Evolutionary conservation across 192 early-diverging fungal genomes (phyloP), one percentile per base, ranked within the genome.

Genomic region (Fimicolochytrium jonesii): DNA sequence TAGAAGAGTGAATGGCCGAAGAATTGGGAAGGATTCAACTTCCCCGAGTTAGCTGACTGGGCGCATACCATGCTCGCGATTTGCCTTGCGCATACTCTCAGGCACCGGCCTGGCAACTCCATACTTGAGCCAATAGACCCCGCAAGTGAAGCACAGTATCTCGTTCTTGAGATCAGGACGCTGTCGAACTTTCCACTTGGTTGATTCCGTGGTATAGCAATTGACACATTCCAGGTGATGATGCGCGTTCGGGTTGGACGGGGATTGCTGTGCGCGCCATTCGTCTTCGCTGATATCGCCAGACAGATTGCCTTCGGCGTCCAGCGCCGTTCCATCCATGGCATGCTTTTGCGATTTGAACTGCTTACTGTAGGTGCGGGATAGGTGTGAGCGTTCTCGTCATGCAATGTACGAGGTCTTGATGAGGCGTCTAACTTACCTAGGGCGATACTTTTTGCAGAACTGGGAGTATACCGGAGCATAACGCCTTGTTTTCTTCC

Each of bases 401-500:
- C n/a, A n/a, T n/a, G n/a, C n/a, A n/a, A n/a, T n/a, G n/a, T n/a
- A n/a, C n/a, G n/a, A n/a, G n/a, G n/a, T n/a, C n/a, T n/a, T n/a
- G n/a, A n/a, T n/a, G n/a, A n/a, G n/a, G n/a, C n/a, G 37, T 39
- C 37, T 23, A 17, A 56, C 43, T 1, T 59, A 70, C 69, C 64
- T 45, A 3, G 70, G 70, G 7, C 70, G 56, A 52, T 71, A 61
- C 33, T 73, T 73, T 34, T 60, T 65, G 49, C 71, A 69, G 32
- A 73, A 73, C 32, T 70, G 51, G 17, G 54, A 29, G 37, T 73
- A 73, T 17, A 57, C 66, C 6, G 60, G 31, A 10, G 46, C 67
- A 44, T 70, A 73, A 13, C 60, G 56, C n/a, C 56, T 34, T 20
- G 58, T 55, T 43, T 73, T 73, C 66, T 73, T 73, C 67, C 66